Evolutionary conservation across 352 stramenopile genomes (phyloP).

Genomic region (Pythium diclinum): DNA sequence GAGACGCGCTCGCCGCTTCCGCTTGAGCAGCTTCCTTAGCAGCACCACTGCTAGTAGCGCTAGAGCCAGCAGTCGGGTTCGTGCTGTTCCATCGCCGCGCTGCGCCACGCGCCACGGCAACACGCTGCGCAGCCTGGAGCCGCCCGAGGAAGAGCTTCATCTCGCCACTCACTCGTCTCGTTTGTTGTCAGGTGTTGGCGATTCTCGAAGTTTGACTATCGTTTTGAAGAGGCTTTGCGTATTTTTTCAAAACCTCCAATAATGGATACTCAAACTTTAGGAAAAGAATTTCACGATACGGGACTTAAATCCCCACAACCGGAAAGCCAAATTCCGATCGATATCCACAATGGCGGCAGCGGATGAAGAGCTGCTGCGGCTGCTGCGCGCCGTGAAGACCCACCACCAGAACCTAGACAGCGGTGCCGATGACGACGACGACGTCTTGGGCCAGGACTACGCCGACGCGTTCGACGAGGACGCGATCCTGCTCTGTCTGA

Average conservation of each 20-base stretch:
- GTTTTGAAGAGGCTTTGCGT: not conserved
- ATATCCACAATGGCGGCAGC: not conserved
- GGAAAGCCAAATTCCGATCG: too few relatives aligned
- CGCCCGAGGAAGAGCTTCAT: conserved; percentile 20
- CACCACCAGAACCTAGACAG: conserved; percentile 9
- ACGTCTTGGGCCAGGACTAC: conserved; percentile 7
- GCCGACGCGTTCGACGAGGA: conserved; percentile 22
- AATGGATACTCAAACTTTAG: not conserved
- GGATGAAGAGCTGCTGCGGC: conserved; percentile 16
- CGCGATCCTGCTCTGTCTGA: conserved; percentile 22
- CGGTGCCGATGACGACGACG: not conserved
- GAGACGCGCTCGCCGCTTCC: not conserved
- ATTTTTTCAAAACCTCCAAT: not conserved
- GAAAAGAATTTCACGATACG: not conserved
- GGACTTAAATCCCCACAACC: too few relatives aligned
- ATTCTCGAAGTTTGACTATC: not conserved
- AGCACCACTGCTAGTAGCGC: not conserved
- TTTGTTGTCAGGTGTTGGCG: not conserved
- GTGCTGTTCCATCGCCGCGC: conserved; percentile 6
- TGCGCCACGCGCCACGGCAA: not conserved
- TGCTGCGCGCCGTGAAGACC: conserved; percentile 25
- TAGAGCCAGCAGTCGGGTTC: not conserved
- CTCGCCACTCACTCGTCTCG: not conserved
- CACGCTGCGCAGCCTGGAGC: not conserved
- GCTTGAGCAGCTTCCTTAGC: not conserved